Base-by-base conservation (phyloP, 805 yeast genomes). In the Zygosaccharomyces pseudorouxii region DNA sequence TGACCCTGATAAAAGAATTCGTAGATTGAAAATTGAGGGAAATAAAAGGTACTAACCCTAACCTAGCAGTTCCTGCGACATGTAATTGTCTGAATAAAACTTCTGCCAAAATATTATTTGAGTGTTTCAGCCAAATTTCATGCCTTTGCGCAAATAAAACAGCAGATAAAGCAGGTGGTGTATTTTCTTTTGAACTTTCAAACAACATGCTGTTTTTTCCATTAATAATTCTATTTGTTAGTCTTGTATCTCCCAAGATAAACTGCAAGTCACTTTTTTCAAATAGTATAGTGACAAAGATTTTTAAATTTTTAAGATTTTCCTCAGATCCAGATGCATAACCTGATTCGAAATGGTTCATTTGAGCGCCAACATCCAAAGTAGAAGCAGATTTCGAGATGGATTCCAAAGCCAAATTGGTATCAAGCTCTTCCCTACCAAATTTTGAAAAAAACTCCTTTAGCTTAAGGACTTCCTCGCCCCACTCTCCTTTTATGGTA, bases 401-500 rank as follows among this genome's bases (percentile, higher is more conserved):
- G 12, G 37, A 33, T 33, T 14, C 37, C 12, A 33, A 14, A 16
- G 9, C 16, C 7, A 19, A 33, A 14, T 14, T 7, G 11, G 14
- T 14, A 16, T 14, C 20, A 10, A 28, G 19, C 22, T 25, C 18
- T 1, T 29, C 33, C 10, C 39, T 38, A 4, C 35, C 27, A 22
- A 29, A 25, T 11, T 38, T 22, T 9, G 48, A 42, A n/a, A 48
- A 39, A 1, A 54, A 27, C 1, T 52, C 52, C 23, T 50, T 46
- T 3, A 60, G 18, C 35, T 48, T 54, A 9, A 60, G 30, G 14
- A 62, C 30, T 20, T 53, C 55, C 28, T 61, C 63, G 42, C 55
- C 56, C 22, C 60, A 49, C 42, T 55, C 62, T 10, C 64, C 62
- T 42, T 60, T 62, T 4, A 61, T 38, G n/a, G 60, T 44, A 1